phyloP scores from a whole-genome alignment of 2,329 filamentous ascomycete genomes.

The Apiospora marii region DNA sequence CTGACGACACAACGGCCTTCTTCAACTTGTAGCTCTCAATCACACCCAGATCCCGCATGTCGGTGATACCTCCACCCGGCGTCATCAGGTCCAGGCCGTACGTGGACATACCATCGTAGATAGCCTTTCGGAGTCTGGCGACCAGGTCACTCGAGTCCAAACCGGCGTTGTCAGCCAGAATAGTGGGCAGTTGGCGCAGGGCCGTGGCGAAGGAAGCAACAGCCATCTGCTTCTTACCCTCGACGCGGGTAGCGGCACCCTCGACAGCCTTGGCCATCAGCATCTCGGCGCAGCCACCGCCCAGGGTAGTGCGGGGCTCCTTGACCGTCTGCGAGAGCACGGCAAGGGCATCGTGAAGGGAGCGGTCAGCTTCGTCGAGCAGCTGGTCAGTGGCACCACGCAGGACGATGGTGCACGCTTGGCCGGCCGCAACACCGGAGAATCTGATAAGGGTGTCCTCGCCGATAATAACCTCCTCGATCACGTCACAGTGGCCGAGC shows the following conservation, averaged over 20 bases:
- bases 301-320: conserved; percentile 92
- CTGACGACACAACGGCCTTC: conserved; percentile 95
- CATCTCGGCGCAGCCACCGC: conserved; percentile 98
- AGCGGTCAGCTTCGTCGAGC: conserved; percentile 95
- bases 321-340: conserved; percentile 96
- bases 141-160: conserved; percentile 95
- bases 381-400: conserved; percentile 97
- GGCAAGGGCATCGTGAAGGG: conserved; percentile 92
- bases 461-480: conserved; percentile 98
- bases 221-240: conserved; percentile 95
- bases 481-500: conserved; percentile 91
- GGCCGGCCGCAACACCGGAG: conserved; percentile 90
- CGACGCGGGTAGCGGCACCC: conserved; percentile 88
- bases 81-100: conserved; percentile 90
- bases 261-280: conserved; percentile 98
- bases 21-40: conserved; percentile 99
- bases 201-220: conserved; percentile 90
- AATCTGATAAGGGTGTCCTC: conserved; percentile 98
- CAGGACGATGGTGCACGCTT: conserved; percentile 96
- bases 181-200: conserved; percentile 91
- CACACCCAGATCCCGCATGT: conserved; percentile 95
- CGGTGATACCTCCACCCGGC: conserved; percentile 89
- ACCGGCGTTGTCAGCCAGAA: conserved; percentile 96
- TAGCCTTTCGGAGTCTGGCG: conserved; percentile 87
- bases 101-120: conserved; percentile 93